A percentile compares a stretch with the other conserved stretches of the same genome.
Conservation (phyloP, 805 yeast genomes). For the Candida ovalis region DNA sequence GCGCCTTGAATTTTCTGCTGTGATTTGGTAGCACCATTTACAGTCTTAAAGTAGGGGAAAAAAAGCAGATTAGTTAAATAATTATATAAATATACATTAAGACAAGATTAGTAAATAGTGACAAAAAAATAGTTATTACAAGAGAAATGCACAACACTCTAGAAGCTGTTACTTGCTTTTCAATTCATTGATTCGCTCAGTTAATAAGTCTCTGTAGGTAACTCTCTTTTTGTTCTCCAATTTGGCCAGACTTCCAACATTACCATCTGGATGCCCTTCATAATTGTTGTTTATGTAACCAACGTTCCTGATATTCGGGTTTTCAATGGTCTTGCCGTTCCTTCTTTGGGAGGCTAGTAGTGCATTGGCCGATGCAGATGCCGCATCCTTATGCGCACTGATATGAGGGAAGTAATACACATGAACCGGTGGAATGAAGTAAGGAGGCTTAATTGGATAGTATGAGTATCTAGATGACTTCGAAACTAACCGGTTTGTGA, state of each 20-base stretch:
- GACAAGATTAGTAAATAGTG: not conserved
- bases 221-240: not conserved
- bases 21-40: too few species aligned
- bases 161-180: not conserved
- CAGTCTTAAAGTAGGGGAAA: too few species aligned
- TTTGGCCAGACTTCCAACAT: not conserved
- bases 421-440: constrained; percentile 46
- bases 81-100: not conserved
- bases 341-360: not conserved
- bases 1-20: not conserved
- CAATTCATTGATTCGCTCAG: not conserved
- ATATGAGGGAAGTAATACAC: constrained; percentile 48
- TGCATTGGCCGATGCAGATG: not conserved
- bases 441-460: constrained; percentile 44
- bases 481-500: not conserved
- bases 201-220: not conserved
- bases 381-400: constrained; percentile 33
- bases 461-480: constrained; percentile 34
- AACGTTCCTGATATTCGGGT: not conserved
- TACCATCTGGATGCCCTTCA: not conserved
- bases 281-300: not conserved
- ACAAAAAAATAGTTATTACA: not conserved
- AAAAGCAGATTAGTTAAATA: not conserved
- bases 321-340: not conserved
- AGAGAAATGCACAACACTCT: not conserved